These are phyloP conservation scores for Penicillium digitatum DNA, from an alignment of 2,329 filamentous ascomycete genomes.

Conservation along the genomic window DNA sequence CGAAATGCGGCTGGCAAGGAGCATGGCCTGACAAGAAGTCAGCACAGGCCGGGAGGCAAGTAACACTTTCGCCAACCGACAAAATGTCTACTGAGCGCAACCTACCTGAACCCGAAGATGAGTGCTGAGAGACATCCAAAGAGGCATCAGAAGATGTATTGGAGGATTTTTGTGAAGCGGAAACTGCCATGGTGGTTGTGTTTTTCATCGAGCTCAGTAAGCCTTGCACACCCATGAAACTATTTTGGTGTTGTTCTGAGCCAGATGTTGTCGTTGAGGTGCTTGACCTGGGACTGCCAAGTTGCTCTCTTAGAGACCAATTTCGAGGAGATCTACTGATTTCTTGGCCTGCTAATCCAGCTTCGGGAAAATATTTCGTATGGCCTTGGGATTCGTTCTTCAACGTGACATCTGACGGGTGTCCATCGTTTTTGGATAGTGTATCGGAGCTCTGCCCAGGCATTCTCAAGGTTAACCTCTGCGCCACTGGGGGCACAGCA, in stretches of 20 bases:
- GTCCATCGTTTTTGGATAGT: conserved; percentile 42
- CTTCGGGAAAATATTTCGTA: conserved; percentile 51
- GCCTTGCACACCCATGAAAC: conserved; percentile 22
- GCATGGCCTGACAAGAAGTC: conserved; percentile 20
- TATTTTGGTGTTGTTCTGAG: conserved; percentile 27
- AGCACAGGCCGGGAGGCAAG: not conserved
- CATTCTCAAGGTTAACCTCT: conserved; percentile 70
- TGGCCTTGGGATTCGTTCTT: conserved; percentile 53
- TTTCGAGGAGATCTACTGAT: conserved; percentile 21
- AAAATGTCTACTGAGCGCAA: not conserved
- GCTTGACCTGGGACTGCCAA: conserved; percentile 27
- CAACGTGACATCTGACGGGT: conserved; percentile 47
- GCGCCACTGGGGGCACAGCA: conserved; percentile 43
- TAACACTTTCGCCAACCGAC: too few species aligned
- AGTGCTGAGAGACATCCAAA: not conserved
- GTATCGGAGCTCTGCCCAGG: conserved; percentile 55
- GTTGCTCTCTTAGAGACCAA: conserved; percentile 39
- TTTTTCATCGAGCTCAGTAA: conserved; percentile 20
- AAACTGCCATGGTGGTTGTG: conserved; percentile 4
- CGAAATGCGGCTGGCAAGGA: conserved; percentile 20
- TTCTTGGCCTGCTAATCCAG: conserved; percentile 41
- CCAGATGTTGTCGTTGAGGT: conserved; percentile 16
- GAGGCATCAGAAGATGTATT: not conserved
- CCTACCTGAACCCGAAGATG: not conserved
- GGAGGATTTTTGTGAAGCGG: conserved; percentile 23